Evolutionary conservation across 1,284 basidiomycete genomes (phyloP), one percentile per base, ranked within the genome.

Genomic region (Puccinia hordei): DNA sequence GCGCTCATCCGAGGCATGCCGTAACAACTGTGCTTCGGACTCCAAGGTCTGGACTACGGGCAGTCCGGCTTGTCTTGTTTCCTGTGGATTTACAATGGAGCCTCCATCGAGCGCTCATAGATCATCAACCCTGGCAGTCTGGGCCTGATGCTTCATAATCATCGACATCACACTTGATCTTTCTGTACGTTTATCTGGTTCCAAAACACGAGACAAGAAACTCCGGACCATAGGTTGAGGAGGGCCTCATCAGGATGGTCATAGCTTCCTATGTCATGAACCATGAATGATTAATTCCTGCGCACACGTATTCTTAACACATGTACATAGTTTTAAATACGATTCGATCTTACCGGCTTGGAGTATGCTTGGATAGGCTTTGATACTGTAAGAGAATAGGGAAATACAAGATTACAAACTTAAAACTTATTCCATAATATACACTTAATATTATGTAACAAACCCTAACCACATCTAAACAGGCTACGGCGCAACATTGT

Each of bases 301-400:
- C n/a, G n/a, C n/a, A 27, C n/a, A 27, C 12, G 2, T 8, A 10
- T 33, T 59, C 57, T 59, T 59, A 55, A 55, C 5, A 10, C n/a
- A 55, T 6, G 15, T 49, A 49, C 57, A 33, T 1, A 15, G 24
- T 33, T 59, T 27, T 4, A 30, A 59, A 33, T 10, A 27, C 27
- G 57, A 59, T 59, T 59, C 46, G 46, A 49, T 49, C 46, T 27
- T 59, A 33, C 27, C 57, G 57, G 57, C 57, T 59, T 33, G 30
- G 30, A 33, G 27, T 33, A 15, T 59, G 4, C 27, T 33, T 33
- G 5, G 24, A 13, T 44, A 15, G 24, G 30, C 3, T 17, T 55
- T 2, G 12, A 24, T 24, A 24, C 33, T 59, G 57, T 10, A 9
- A 33, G 57, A 12, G 33, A 33, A 59, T 6, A 59, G 13, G 5